phyloP scores from a whole-genome alignment of 225 moss, liverwort and hornwort genomes.

The Ulota crispa region DNA sequence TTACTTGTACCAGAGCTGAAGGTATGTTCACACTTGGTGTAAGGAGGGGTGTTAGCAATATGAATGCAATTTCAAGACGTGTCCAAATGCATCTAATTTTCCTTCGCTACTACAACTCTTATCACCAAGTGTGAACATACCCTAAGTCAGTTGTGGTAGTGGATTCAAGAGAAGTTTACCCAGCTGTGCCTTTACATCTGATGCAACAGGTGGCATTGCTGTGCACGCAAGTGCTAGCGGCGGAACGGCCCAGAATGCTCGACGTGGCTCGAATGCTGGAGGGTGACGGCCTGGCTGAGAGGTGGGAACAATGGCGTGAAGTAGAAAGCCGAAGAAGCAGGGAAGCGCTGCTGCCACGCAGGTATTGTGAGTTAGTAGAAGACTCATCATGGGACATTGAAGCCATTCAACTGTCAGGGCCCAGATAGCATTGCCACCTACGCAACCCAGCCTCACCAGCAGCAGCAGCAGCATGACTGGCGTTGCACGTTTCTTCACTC shows the following conservation, averaged over 20 bases:
- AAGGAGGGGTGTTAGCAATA: too few relatives aligned
- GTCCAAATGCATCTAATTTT: too few relatives aligned
- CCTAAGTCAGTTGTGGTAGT: neutral
- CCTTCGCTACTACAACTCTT: too few relatives aligned
- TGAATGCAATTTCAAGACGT: too few relatives aligned
- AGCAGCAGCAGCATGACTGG: neutral
- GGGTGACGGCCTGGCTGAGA: slow-evolving; percentile 88
- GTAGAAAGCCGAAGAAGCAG: slow-evolving; percentile 67
- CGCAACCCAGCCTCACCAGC: neutral
- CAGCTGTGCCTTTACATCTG: neutral
- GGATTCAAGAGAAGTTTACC: neutral
- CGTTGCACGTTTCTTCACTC: neutral
- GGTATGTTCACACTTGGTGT: too few relatives aligned
- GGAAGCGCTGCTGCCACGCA: slow-evolving; percentile 74
- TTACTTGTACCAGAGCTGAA: neutral
- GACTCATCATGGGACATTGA: slow-evolving; percentile 92
- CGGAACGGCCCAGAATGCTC: slow-evolving; percentile 85
- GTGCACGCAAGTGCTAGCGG: slow-evolving; percentile 77
- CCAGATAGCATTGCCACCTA: slow-evolving; percentile 45
- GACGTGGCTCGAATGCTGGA: slow-evolving; percentile 93
- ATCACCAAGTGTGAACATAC: too few relatives aligned
- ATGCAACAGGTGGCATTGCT: slow-evolving; percentile 72
- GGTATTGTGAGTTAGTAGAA: slow-evolving; percentile 81
- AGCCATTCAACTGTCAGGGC: slow-evolving; percentile 88
- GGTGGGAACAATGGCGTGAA: slow-evolving; percentile 91